Evolutionary conservation across 2,329 filamentous ascomycete species (phyloP), one percentile per base, ranked within the genome.

Genomic region (Paecilomyces sp.): DNA sequence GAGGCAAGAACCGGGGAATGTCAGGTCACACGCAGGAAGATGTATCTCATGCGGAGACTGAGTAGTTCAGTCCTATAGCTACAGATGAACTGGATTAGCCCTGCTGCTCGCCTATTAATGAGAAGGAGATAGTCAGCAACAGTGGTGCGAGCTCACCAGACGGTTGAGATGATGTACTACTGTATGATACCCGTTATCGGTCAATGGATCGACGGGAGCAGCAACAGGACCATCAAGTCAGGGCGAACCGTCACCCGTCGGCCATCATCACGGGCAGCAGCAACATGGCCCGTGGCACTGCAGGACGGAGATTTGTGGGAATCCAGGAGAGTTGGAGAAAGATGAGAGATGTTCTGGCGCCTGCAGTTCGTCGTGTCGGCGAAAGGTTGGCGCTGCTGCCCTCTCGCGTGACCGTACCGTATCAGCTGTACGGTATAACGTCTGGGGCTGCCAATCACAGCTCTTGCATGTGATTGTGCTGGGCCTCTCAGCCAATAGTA

Each of bases 341-440:
- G 54, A 25, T 3, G 22, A 53, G 51, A 7, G 51, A 33, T 12
- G 31, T 11, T 53, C 51, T 53, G 51, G 51, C 51, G 51, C 22
- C 22, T 30, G 51, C 25, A 30, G 51, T 53, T 54, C 52, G 57
- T 51, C 54, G 55, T 60, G 60, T 62, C 58, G 55, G 57, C 58
- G 56, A 47, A 53, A 62, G 57, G 47, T 33, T 18, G 60, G 57
- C 31, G 25, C 28, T 36, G 54, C 54, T 31, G 31, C 31, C 41
- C 54, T 58, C 18, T 53, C 58, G 54, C 58, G 60, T 62, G 61
- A 62, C 61, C 53, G 52, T 11, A 53, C 54, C 55, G 51, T 60
- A 58, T 62, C 57, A 57, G 58, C 28, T 33, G 58, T 41, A 30
- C 50, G 13, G 47, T 53, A 57, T 58, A 54, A 55, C 18, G n/a